A percentile compares a stretch with the other conserved stretches of the same genome.
phyloP scores from a whole-genome alignment of 2,329 filamentous ascomycete genomes.

The Penicillium brevicompactum region DNA sequence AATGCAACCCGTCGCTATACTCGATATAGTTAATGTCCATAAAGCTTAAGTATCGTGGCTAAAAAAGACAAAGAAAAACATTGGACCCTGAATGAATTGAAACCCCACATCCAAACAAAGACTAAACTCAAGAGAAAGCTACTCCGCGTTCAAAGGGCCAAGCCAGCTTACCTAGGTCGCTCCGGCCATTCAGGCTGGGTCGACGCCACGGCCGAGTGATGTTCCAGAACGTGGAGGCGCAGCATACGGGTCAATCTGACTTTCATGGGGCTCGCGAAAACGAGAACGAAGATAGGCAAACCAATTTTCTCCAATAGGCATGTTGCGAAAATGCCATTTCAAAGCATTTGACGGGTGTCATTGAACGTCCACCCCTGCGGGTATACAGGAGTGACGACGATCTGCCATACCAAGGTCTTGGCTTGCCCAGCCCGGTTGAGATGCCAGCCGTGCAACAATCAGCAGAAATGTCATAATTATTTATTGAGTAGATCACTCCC shows the following conservation, averaged over 20 bases:
- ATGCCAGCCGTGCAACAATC: conserved; percentile 7
- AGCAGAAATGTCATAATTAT: background rate
- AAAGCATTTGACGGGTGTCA: background rate
- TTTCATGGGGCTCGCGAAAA: background rate
- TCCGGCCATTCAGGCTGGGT: background rate
- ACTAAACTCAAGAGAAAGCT: background rate
- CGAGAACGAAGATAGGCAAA: background rate
- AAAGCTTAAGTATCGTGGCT: background rate
- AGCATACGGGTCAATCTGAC: background rate
- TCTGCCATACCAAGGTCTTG: background rate
- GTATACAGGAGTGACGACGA: background rate
- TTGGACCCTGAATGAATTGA: background rate
- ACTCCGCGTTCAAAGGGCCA: background rate
- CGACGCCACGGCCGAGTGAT: background rate
- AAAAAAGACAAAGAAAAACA: background rate
- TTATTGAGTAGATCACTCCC: conserved; percentile 1
- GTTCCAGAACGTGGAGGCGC: conserved; percentile 1
- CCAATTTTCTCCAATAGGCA: conserved; percentile 1
- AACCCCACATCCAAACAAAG: background rate
- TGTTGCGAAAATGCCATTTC: background rate
- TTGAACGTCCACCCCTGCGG: background rate
- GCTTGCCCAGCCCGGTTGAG: background rate
- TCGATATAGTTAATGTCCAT: background rate
- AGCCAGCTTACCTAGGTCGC: background rate
- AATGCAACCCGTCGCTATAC: background rate